Evolutionary conservation across 1,284 basidiomycete genomes (phyloP).

Genomic region (Cerioporus squamosus): DNA sequence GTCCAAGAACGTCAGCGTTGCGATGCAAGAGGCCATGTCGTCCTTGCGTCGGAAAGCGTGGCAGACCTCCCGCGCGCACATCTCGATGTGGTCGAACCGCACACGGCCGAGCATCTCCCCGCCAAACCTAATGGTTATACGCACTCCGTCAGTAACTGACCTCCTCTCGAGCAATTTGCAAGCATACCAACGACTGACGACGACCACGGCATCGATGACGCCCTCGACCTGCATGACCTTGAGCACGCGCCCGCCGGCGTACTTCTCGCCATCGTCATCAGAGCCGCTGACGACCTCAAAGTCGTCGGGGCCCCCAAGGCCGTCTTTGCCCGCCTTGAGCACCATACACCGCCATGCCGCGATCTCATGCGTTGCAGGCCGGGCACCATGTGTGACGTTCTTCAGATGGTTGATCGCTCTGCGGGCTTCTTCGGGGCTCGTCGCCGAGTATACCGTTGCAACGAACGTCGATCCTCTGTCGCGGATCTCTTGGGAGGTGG

Average conservation of each 20-base stretch:
- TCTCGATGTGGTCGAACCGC: slow-evolving; percentile 81
- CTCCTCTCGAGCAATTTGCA: too few species aligned
- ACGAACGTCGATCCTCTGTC: slow-evolving; percentile 74
- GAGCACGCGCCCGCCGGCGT: slow-evolving; percentile 66
- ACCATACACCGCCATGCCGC: slow-evolving; percentile 78
- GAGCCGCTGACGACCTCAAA: slow-evolving; percentile 65
- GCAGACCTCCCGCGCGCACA: slow-evolving; percentile 75
- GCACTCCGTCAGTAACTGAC: not conserved
- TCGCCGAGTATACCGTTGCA: slow-evolving; percentile 60
- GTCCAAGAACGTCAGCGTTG: slow-evolving; percentile 65
- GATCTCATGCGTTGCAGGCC: slow-evolving; percentile 71
- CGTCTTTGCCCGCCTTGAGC: slow-evolving; percentile 66
- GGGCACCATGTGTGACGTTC: slow-evolving; percentile 54
- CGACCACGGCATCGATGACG: slow-evolving; percentile 63
- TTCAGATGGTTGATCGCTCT: slow-evolving; percentile 52
- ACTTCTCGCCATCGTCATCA: slow-evolving; percentile 76
- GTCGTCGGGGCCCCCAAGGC: slow-evolving; percentile 73
- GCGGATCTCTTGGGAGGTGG: slow-evolving; percentile 70
- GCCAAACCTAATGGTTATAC: slow-evolving; percentile 64
- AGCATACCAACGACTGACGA: slow-evolving; percentile 72
- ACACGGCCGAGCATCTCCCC: slow-evolving; percentile 72
- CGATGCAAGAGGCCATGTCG: slow-evolving; percentile 61
- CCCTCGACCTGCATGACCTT: slow-evolving; percentile 74
- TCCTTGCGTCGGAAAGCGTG: slow-evolving; percentile 66
- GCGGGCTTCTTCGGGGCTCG: slow-evolving; percentile 51